Evolutionary conservation across 2,329 filamentous ascomycete genomes (phyloP).

Genomic region (Madurella mycetomatis): DNA sequence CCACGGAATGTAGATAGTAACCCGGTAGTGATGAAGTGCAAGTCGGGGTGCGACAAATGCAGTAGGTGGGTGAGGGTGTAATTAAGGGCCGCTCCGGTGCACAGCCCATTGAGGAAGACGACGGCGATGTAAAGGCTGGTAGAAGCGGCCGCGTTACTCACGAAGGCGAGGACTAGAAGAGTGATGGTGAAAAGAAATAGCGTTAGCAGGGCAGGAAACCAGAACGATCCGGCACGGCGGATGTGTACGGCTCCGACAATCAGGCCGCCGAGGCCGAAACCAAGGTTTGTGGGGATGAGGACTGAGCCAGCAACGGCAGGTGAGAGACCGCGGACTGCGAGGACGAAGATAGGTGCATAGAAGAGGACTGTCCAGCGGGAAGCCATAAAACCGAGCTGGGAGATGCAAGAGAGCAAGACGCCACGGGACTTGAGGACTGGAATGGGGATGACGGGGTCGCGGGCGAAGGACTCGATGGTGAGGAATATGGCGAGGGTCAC

Average conservation of each 20-base stretch:
- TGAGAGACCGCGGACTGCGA: conserved; percentile 66
- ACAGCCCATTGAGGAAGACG: conserved; percentile 67
- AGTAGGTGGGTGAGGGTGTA: conserved; percentile 78
- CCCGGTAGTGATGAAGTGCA: conserved; percentile 72
- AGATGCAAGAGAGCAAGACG: conserved; percentile 67
- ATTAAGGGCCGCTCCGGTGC: conserved; percentile 69
- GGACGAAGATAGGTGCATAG: conserved; percentile 74
- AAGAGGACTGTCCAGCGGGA: conserved; percentile 76
- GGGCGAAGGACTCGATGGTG: conserved; percentile 58
- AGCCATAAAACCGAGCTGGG: conserved; percentile 75
- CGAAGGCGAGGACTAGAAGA: conserved; percentile 47
- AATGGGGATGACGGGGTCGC: conserved; percentile 71
- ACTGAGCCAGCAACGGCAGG: conserved; percentile 70
- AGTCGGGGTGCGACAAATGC: conserved; percentile 61
- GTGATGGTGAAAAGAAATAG: conserved; percentile 54
- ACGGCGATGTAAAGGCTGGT: conserved; percentile 52
- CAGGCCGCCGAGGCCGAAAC: conserved; percentile 71
- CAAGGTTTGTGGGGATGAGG: conserved; percentile 75
- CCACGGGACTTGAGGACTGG: conserved; percentile 64
- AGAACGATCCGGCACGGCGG: conserved; percentile 68
- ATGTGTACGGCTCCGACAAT: conserved; percentile 73
- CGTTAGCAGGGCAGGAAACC: conserved; percentile 56
- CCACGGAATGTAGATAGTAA: conserved; percentile 75
- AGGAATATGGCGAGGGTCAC: conserved; percentile 50
- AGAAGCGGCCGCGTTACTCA: conserved; percentile 50